Evolutionary conservation across 768 basidiomycete genomes (phyloP), one percentile per base, ranked within the genome.

Genomic region (Amanita pallidorosea): DNA sequence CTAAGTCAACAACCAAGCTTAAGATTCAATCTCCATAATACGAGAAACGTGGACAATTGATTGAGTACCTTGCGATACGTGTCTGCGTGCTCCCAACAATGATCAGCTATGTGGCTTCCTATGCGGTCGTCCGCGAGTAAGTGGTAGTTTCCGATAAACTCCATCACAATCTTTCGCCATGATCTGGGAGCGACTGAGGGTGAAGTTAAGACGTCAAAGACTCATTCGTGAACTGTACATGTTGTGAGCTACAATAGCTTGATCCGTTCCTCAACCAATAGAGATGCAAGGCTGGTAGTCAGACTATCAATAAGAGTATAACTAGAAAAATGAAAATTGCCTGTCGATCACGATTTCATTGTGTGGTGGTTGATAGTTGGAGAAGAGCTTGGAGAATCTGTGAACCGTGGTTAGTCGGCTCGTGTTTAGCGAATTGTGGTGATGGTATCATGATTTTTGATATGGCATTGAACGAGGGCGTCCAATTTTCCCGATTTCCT

Each of bases 41-140:
- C 27, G 27, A 29, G 27, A 29, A 29, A 2, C 27, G 3, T 29
- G 6, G 25, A 27, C 3, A 27, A 27, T 27, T 27, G 25, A 29
- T 8, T 29, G 2, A 20, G n/a, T 54, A 93, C 92, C 72, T 87
- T 93, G 56, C 95, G 75, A 66, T 88, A 97, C 1, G 89, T 84
- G 67, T 99, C 96, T n/a, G 88, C 83, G 54, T 78, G 81, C 1
- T 75, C 80, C 91, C 92, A 98, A 56, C 86, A 88, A n/a, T 85
- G 81, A 59, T 94, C 95, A 4, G 79, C 88, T 0, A 98, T 82
- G 43, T 91, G 76, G 58, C 88, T 90, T 41, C 96, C 96, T 55
- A 96, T 80, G 41, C 86, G 81, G 62, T 97, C 91, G 61, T 94
- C 87, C 5, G 87, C 88, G 31, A 99, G 80, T 27, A 69, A 61